These are phyloP conservation scores for Cynara cardunculus DNA, from an alignment of 129 eudicot species.

Conservation along the genomic window DNA sequence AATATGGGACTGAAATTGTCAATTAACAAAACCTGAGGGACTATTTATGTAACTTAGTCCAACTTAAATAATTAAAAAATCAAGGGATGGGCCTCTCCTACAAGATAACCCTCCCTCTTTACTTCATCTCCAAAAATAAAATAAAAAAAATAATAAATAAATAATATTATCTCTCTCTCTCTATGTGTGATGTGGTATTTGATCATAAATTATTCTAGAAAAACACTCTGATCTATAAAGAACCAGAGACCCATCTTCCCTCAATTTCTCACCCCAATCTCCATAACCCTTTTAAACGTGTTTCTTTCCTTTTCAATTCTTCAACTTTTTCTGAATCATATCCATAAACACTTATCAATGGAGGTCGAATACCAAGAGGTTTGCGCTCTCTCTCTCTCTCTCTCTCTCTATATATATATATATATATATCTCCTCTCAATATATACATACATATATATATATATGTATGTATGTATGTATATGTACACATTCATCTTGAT, in stretches of 20 bases:
- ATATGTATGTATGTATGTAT: background rate
- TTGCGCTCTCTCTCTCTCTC: conserved; percentile 12
- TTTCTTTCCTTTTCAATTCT: background rate
- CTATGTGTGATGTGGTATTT: conserved; percentile 24
- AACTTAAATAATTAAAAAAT: background rate
- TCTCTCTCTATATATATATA: too few relatives aligned
- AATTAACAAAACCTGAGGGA: background rate
- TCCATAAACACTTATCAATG: conserved; percentile 31
- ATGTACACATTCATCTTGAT: conserved; percentile 5
- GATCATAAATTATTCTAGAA: conserved; percentile 4
- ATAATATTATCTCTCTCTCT: conserved; percentile 20
- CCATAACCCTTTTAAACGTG: background rate
- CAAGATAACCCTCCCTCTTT: conserved; percentile 21
- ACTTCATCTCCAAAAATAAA: background rate
- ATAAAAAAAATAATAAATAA: background rate
- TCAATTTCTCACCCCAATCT: background rate
- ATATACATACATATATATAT: too few relatives aligned
- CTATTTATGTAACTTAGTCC: background rate
- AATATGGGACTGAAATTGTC: background rate
- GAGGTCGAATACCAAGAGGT: conserved; percentile 80
- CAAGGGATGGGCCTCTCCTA: conserved; percentile 23
- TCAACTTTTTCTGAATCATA: background rate
- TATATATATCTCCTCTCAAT: too few relatives aligned
- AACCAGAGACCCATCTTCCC: background rate
- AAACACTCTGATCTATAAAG: conserved; percentile 12